A percentile compares a stretch with the other conserved stretches of the same genome.
phyloP scores from a whole-genome alignment of 345 rosid species.

The Gossypium herbaceum region DNA sequence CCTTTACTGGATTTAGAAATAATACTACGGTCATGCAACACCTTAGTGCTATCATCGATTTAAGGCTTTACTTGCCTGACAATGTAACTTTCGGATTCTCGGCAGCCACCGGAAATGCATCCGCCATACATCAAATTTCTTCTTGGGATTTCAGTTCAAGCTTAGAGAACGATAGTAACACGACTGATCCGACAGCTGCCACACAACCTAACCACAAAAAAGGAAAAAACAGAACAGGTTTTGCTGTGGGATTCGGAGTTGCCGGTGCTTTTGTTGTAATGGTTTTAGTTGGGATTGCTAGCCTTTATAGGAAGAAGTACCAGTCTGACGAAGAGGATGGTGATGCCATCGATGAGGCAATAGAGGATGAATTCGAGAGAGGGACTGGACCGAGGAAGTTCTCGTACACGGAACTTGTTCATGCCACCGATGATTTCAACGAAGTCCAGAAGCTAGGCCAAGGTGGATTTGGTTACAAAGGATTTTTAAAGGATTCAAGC shows the following conservation, averaged over 20 bases:
- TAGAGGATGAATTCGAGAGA: conserved; percentile 2
- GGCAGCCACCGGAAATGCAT: conserved; percentile 33
- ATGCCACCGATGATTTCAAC: neutral
- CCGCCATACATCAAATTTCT: conserved; percentile 27
- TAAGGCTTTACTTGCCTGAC: conserved; percentile 34
- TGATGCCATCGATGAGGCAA: neutral
- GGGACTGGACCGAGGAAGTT: conserved; percentile 3
- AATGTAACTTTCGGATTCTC: conserved; percentile 39
- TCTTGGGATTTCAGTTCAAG: conserved; percentile 42
- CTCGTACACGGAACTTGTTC: neutral
- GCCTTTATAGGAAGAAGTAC: neutral
- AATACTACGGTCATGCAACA: conserved; percentile 2
- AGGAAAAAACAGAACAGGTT: neutral
- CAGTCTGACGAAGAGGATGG: neutral
- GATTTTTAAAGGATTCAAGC: neutral
- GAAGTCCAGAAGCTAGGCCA: conserved; percentile 12
- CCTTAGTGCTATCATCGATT: conserved; percentile 31
- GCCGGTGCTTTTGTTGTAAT: neutral
- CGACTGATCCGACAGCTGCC: neutral
- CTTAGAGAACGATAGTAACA: conserved; percentile 17
- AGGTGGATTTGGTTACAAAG: conserved; percentile 27
- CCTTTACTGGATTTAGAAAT: conserved; percentile 22
- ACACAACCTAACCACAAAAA: neutral
- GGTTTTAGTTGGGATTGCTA: neutral
- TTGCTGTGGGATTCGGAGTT: neutral